Evolutionary conservation across 139 green algal species (phyloP).

Genomic region (Mychonastes homosphaera): DNA sequence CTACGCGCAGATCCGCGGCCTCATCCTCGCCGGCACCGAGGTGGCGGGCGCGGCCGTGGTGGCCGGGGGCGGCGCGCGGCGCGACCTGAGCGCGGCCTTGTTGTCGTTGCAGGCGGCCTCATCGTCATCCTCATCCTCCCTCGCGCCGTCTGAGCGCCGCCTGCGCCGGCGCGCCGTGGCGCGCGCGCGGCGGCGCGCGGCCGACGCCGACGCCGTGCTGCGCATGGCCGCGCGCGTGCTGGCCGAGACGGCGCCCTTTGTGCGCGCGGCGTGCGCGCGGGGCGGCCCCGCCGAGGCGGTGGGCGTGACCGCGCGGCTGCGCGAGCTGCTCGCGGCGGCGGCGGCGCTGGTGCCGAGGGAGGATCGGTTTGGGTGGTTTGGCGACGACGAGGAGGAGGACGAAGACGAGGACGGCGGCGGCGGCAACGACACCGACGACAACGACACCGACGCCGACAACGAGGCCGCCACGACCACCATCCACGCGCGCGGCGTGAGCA

Average conservation of each 20-base stretch:
- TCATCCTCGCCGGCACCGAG: neutral
- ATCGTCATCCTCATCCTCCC: neutral
- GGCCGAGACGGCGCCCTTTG: neutral
- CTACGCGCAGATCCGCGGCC: neutral
- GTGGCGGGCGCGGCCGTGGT: no score
- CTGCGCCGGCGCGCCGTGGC: neutral
- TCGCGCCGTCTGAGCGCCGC: neutral
- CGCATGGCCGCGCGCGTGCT: slow-evolving; percentile 6
- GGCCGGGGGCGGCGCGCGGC: no score
- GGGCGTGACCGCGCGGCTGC: slow-evolving; percentile 4
- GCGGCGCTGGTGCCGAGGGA: neutral
- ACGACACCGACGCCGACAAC: neutral
- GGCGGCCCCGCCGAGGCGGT: neutral
- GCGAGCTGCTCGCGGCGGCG: slow-evolving; percentile 12
- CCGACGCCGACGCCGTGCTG: slow-evolving; percentile 8
- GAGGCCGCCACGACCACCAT: neutral
- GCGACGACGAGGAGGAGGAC: no score
- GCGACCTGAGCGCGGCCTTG: neutral
- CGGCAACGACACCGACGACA: no score
- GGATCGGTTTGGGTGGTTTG: neutral
- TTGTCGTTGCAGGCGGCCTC: neutral
- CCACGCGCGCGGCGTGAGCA: neutral
- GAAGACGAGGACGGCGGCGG: no score
- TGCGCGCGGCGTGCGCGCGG: slow-evolving; percentile 2
- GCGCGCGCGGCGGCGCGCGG: neutral